Base-by-base conservation (phyloP, 1,139 yeast species). In the Blastobotrys illinoisensis region DNA sequence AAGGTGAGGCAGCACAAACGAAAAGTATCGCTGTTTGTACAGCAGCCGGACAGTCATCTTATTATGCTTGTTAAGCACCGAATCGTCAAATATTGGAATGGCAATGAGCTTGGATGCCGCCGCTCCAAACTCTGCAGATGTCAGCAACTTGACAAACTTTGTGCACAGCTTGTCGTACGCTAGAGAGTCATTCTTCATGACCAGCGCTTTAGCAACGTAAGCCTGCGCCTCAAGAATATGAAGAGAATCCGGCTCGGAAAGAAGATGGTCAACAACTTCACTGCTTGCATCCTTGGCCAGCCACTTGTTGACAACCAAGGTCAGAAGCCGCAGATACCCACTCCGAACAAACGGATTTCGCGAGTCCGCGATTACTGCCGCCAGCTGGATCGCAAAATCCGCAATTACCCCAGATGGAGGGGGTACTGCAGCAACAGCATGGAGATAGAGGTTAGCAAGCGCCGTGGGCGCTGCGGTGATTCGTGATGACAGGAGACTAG, bases 11-110 rank as follows among this genome's bases (percentile, higher is more conserved):
- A 74, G 61, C 3, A 60, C 73, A 9, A 75, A 72, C 56, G 81
- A 81, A 68, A 88, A 88, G 20, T 87, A 75, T 60, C 84, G 83
- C 65, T 93, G 98, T 67, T 88, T 89, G 74, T 86, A 87, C 28
- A 93, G 74, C 47, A 80, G 68, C 55, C 86, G 79, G 23, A 86
- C 80, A 57, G 83, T 80, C 56, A 85, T 75, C 58, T 82, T 81
- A 60, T 77, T 82, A 46, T 77, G 75, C 62, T 80, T 82, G 51
- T 76, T 72, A 60, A 85, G 80, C 3, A 86, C 73, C 13, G 81
- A 79, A 52, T 86, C 77, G 62, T 88, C 95, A 26, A 82, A 75
- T 36, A 87, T 80, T 18, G 89, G 67, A 1, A 89, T 76, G 45
- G 83, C 87, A 55, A 88, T 78, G 2, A 84, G 75, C 57, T 75